Evolutionary conservation across 108 stramenopile species (phyloP).

Genomic region (Fistulifera pelliculosa): DNA sequence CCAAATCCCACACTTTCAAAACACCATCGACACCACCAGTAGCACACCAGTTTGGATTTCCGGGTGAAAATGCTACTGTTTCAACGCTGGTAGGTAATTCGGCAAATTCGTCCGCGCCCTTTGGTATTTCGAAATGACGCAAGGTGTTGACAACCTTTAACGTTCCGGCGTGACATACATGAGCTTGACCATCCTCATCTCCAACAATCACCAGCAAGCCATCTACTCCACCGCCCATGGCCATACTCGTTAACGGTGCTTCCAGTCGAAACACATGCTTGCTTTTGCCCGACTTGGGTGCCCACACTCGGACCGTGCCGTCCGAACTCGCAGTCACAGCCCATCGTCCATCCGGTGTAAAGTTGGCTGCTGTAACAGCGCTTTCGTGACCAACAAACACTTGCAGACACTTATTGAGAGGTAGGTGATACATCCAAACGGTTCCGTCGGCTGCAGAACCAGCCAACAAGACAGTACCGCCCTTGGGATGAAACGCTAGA

Average conservation of each 20-base stretch:
- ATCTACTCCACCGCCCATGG: constrained; percentile 46
- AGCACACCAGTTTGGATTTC: constrained; percentile 74
- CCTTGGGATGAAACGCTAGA: constrained; percentile 88
- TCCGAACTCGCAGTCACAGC: constrained; percentile 78
- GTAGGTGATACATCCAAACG: constrained; percentile 94
- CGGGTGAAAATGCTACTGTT: constrained; percentile 77
- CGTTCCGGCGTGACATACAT: constrained; percentile 73
- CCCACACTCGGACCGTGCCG: constrained; percentile 89
- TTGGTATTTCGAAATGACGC: constrained; percentile 55
- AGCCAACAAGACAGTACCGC: constrained; percentile 80
- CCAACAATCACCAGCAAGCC: constrained; percentile 58
- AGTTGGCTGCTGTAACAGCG: constrained; percentile 74
- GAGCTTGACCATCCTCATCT: constrained; percentile 83
- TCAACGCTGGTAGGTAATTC: constrained; percentile 71
- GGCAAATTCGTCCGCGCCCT: constrained; percentile 50
- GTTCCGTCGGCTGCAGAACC: constrained; percentile 89
- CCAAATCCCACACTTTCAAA: constrained; percentile 84
- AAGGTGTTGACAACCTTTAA: constrained; percentile 80
- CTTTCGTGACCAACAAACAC: constrained; percentile 95
- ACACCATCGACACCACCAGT: constrained; percentile 81
- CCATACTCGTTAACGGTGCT: constrained; percentile 65
- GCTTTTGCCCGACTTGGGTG: constrained; percentile 80
- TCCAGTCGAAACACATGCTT: constrained; percentile 73
- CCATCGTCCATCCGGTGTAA: constrained; percentile 84
- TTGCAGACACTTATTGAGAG: constrained; percentile 82